A percentile compares a stretch with the other conserved stretches of the same genome.
phyloP scores from a whole-genome alignment of 371 early-diverging fungal genomes.

The Conidiobolus incongruus region DNA sequence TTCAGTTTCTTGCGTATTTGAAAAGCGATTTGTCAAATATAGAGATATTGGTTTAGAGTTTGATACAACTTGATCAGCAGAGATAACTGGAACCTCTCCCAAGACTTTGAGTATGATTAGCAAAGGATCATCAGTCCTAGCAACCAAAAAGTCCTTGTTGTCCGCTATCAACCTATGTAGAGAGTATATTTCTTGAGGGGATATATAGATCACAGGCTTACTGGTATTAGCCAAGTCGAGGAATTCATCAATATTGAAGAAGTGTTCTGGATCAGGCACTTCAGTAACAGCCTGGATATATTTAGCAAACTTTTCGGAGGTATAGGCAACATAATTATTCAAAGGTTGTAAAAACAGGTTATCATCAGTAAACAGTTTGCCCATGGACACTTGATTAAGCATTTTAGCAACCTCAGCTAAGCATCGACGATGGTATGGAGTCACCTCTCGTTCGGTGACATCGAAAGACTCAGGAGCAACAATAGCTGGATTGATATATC shows the following conservation, averaged over 20 bases:
- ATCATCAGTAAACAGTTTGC: constrained; percentile 39
- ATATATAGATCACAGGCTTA: constrained; percentile 73
- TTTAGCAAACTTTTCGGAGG: constrained; percentile 42
- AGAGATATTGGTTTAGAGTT: constrained; percentile 32
- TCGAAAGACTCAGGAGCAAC: constrained; percentile 92
- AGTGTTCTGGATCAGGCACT: constrained; percentile 63
- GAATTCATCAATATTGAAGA: constrained; percentile 77
- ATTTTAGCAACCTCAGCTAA: constrained; percentile 85
- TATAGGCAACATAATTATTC: constrained; percentile 53
- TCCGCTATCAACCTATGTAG: constrained; percentile 58
- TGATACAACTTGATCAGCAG: constrained; percentile 15
- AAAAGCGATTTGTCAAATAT: constrained; percentile 41
- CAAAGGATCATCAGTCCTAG: constrained; percentile 46
- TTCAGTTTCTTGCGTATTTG: constrained; percentile 36
- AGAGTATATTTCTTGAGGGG: constrained; percentile 70
- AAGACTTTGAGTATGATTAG: constrained; percentile 57
- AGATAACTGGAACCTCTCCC: constrained; percentile 42
- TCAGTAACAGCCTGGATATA: constrained; percentile 58
- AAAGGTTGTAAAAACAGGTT: constrained; percentile 50
- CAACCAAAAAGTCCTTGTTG: constrained; percentile 34
- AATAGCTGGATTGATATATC: constrained; percentile 95
- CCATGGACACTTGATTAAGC: constrained; percentile 76
- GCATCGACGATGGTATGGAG: constrained; percentile 79
- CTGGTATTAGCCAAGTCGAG: constrained; percentile 59
- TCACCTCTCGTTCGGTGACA: constrained; percentile 66